Evolutionary conservation across 2,329 filamentous ascomycete species (phyloP).

Genomic region (Tolypocladium ophioglossoides): DNA sequence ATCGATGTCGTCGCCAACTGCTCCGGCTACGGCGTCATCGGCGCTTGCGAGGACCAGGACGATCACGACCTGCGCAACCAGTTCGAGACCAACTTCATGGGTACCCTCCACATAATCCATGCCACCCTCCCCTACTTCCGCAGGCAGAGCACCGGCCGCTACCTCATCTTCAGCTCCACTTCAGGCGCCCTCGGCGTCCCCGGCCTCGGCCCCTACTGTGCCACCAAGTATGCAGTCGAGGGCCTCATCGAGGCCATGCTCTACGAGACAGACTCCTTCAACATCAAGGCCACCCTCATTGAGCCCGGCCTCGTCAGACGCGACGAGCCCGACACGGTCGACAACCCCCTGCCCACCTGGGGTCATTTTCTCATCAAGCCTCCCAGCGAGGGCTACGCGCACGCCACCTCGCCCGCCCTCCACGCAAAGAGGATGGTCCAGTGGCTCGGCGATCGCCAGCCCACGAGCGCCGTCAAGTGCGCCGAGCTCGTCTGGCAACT

Average conservation of each 20-base stretch:
- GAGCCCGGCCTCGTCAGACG: slow-evolving; percentile 81
- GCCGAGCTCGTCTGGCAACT: slow-evolving; percentile 92
- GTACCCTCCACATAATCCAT: slow-evolving; percentile 87
- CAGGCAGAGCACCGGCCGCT: slow-evolving; percentile 62
- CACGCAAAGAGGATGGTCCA: slow-evolving; percentile 88
- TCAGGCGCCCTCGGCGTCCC: slow-evolving; percentile 89
- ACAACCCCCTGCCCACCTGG: slow-evolving; percentile 62
- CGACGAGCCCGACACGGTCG: slow-evolving; percentile 58
- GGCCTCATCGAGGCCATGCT: slow-evolving; percentile 93
- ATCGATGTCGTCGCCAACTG: slow-evolving; percentile 90
- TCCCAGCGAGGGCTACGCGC: slow-evolving; percentile 70
- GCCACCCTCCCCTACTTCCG: slow-evolving; percentile 81
- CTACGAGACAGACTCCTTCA: slow-evolving; percentile 85
- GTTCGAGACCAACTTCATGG: slow-evolving; percentile 97
- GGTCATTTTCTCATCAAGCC: slow-evolving; percentile 88
- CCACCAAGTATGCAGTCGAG: slow-evolving; percentile 94
- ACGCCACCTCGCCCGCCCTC: slow-evolving; percentile 68
- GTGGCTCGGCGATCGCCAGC: slow-evolving; percentile 88
- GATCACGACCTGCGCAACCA: slow-evolving; percentile 91
- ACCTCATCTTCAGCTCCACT: slow-evolving; percentile 90
- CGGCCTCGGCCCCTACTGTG: slow-evolving; percentile 86
- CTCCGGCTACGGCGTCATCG: slow-evolving; percentile 91
- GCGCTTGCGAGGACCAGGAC: slow-evolving; percentile 92
- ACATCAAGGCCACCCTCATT: slow-evolving; percentile 87
- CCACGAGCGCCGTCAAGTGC: slow-evolving; percentile 84